Evolutionary conservation across 2,329 filamentous ascomycete genomes (phyloP), one percentile per base, ranked within the genome.

Genomic region (Magnaporthiopsis rhizophila): DNA sequence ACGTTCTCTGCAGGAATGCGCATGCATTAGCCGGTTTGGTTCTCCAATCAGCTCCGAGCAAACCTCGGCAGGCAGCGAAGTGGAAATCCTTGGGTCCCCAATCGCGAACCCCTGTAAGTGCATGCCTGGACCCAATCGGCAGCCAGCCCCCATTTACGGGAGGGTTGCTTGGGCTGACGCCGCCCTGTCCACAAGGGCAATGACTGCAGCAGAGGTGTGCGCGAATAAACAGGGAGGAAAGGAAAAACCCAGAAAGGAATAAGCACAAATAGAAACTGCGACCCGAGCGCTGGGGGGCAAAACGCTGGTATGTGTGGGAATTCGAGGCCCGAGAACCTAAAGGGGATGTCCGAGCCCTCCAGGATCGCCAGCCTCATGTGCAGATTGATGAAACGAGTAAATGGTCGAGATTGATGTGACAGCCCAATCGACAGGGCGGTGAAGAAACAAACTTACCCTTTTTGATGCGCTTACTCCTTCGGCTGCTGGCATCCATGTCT

Each of bases 401-500:
- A 53, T 53, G 6, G n/a, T 11, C 45, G 21, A 21, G 45, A n/a
- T 4, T n/a, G 45, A 7, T 24, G 38, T 2, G 18, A 53, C 7
- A 53, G 18, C 9, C n/a, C 21, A 53, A n/a, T 24, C 7, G 45
- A 24, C 21, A 53, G 45, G 21, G 9, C 3, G n/a, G 18, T n/a
- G 38, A 61, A 63, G 62, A 18, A 63, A 74, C 59, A 11, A 59
- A 76, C 83, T 72, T 81, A 89, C 88, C 88, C 82, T 96, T 97
- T 76, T 95, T 96, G 15, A 97, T 81, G 58, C 95, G 87, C 79
- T 99, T 99, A 76, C 93, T 97, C 65, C 94, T 88, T 67, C 95
- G 86, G 68, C 89, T 91, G 67, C 85, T 85, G 69, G 79, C 80
- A 62, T 92, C 89, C 1, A 75, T 76, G 63, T 92, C 88, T 12